phyloP scores from a whole-genome alignment of 73 alveolate genomes.

The Paramecium sexaurelia region DNA sequence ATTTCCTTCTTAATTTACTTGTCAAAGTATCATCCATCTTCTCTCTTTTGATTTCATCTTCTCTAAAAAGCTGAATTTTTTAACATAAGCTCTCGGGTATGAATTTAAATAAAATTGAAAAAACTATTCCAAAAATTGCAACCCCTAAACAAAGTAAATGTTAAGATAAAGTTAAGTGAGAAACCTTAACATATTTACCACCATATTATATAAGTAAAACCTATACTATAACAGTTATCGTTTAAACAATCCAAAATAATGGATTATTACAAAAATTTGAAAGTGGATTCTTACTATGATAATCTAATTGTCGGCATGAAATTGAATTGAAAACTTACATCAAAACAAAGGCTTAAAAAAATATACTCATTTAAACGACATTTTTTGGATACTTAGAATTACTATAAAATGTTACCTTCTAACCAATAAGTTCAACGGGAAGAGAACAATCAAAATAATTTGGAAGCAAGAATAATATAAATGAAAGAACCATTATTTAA shows the following conservation, averaged over 20 bases:
- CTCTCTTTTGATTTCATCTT: slow-evolving; percentile 37
- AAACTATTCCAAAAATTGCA: slow-evolving; percentile 67
- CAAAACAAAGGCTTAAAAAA: slow-evolving; percentile 90
- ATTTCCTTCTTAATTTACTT: slow-evolving; percentile 62
- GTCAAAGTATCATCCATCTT: slow-evolving; percentile 65
- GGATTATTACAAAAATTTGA: slow-evolving; percentile 85
- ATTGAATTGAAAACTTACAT: slow-evolving; percentile 94
- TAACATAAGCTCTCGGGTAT: slow-evolving; percentile 53
- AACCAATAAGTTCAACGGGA: slow-evolving; percentile 6
- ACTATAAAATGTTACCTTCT: background rate
- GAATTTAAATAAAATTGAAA: slow-evolving; percentile 37
- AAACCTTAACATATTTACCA: slow-evolving; percentile 82
- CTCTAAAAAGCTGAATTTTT: slow-evolving; percentile 54
- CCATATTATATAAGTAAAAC: slow-evolving; percentile 81
- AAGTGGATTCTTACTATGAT: slow-evolving; percentile 85
- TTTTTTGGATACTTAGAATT: background rate
- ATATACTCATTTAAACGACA: slow-evolving; percentile 73
- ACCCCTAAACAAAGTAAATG: slow-evolving; percentile 78
- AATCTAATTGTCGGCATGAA: slow-evolving; percentile 86
- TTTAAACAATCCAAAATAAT: slow-evolving; percentile 73
- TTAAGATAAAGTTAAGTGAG: slow-evolving; percentile 74
- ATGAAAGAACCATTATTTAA: slow-evolving; percentile 68
- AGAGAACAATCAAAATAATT: slow-evolving; percentile 35
- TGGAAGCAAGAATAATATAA: slow-evolving; percentile 72
- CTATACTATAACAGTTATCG: slow-evolving; percentile 78